Conservation (phyloP, 768 basidiomycete genomes). For the Psilocybe azurescens region DNA sequence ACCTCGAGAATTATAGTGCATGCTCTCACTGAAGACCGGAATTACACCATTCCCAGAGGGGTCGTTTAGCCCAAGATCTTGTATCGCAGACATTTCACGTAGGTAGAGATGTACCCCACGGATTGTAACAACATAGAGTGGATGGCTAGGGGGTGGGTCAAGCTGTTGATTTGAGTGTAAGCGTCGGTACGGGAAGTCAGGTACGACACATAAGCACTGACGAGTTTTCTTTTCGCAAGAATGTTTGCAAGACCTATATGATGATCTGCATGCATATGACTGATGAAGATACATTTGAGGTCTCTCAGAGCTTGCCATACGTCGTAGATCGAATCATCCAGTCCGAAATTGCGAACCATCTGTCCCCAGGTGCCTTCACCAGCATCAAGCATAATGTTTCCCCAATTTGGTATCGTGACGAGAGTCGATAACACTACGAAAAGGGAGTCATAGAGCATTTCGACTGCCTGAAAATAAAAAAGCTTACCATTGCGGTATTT, state of each 20-base stretch:
- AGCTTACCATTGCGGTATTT: constrained; percentile 85
- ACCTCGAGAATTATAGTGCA: constrained; percentile 50
- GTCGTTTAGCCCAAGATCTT: constrained; percentile 68
- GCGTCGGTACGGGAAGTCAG: neutral
- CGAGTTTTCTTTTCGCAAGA: constrained; percentile 71
- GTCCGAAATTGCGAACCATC: constrained; percentile 77
- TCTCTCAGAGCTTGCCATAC: constrained; percentile 69
- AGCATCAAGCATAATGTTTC: constrained; percentile 82
- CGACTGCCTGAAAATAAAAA: constrained; percentile 2
- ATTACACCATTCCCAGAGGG: constrained; percentile 55
- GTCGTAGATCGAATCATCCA: constrained; percentile 38
- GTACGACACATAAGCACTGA: constrained; percentile 31
- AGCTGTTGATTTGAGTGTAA: constrained; percentile 51
- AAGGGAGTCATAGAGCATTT: neutral
- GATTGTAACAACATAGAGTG: constrained; percentile 74
- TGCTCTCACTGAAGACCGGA: constrained; percentile 57
- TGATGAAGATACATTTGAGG: constrained; percentile 82
- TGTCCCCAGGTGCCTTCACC: constrained; percentile 97
- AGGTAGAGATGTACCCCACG: constrained; percentile 67
- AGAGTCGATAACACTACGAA: constrained; percentile 76
- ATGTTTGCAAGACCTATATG: constrained; percentile 84
- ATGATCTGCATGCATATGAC: constrained; percentile 93
- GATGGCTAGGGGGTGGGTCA: constrained; percentile 59
- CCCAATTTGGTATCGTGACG: constrained; percentile 72
- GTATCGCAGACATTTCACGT: constrained; percentile 71